Percentiles rank a stretch among this genome's conserved stretches.
Conservation (phyloP, 805 yeast genomes). For the Limtongia smithiae region DNA sequence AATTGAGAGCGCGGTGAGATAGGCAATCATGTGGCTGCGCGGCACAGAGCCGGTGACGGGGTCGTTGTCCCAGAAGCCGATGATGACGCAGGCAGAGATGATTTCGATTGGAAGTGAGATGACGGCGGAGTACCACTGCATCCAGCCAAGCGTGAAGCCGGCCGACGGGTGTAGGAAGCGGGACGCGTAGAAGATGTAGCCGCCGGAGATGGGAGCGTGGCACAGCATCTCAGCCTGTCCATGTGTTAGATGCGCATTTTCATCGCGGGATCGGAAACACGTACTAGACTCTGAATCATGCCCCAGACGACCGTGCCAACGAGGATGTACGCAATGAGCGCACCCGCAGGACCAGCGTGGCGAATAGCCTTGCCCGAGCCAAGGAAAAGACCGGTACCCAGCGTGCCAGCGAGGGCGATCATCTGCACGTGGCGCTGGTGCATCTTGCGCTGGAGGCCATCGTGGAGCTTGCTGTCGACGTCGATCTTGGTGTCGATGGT, state of each 20-base stretch:
- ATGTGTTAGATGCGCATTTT: too few species aligned
- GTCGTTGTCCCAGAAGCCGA: slow-evolving; percentile 48
- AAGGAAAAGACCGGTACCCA: slow-evolving; percentile 69
- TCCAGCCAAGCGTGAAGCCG: slow-evolving; percentile 68
- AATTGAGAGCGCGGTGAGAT: slow-evolving; percentile 50
- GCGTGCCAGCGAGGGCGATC: slow-evolving; percentile 76
- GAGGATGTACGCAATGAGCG: slow-evolving; percentile 36
- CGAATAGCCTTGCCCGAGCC: slow-evolving; percentile 27
- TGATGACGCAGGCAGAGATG: slow-evolving; percentile 58
- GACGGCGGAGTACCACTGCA: slow-evolving; percentile 53
- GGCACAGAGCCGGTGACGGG: slow-evolving; percentile 31
- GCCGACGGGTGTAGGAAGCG: slow-evolving; percentile 63
- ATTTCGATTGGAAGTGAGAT: slow-evolving; percentile 62
- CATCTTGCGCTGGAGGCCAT: slow-evolving; percentile 43
- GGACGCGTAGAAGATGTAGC: slow-evolving; percentile 51
- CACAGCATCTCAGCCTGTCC: slow-evolving; percentile 23
- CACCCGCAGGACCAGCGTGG: slow-evolving; percentile 36
- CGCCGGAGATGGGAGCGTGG: slow-evolving; percentile 48
- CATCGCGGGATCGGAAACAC: too few species aligned
- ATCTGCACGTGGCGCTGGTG: slow-evolving; percentile 71
- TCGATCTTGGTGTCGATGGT: slow-evolving; percentile 17
- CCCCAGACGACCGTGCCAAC: slow-evolving; percentile 25
- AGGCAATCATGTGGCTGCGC: slow-evolving; percentile 45
- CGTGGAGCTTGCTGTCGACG: slow-evolving; percentile 16
- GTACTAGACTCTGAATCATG: slow-evolving; percentile 22